Conservation (phyloP, 306 rosid species). For the Acacia acuminata region DNA sequence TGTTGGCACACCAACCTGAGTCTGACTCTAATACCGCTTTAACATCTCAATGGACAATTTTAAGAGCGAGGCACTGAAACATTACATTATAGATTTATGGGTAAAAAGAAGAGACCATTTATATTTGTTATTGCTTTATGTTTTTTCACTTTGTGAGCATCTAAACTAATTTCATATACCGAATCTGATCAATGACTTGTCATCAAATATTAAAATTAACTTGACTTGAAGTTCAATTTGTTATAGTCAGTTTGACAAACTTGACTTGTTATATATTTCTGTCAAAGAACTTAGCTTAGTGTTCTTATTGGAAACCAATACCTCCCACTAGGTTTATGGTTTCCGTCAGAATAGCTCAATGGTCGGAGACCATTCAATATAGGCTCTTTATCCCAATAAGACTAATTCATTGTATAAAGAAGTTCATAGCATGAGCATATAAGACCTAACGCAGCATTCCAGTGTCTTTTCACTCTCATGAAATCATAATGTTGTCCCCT, state of each 20-base stretch:
- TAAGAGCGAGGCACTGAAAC: no score
- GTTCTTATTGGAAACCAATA: slow-evolving; percentile 6
- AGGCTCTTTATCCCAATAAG: slow-evolving; percentile 21
- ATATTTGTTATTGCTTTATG: neutral
- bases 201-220: neutral
- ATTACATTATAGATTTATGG: no score
- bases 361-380: neutral
- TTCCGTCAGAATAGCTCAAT: slow-evolving; percentile 26
- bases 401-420: slow-evolving; percentile 3
- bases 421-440: slow-evolving; percentile 17
- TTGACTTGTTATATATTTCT: neutral
- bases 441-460: slow-evolving; percentile 20
- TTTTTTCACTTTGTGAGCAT: no score
- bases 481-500: slow-evolving; percentile 37
- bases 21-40: no score
- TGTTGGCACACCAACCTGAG: no score
- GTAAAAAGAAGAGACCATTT: neutral
- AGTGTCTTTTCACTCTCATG: slow-evolving; percentile 25
- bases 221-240: neutral
- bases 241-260: neutral
- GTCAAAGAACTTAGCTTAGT: neutral
- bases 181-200: neutral
- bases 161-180: neutral
- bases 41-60: no score
- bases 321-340: slow-evolving; percentile 27